Percentiles rank a stretch among this genome's conserved stretches.
phyloP scores from a whole-genome alignment of 257 asterid species.

The Solanum megistacrolobum region DNA sequence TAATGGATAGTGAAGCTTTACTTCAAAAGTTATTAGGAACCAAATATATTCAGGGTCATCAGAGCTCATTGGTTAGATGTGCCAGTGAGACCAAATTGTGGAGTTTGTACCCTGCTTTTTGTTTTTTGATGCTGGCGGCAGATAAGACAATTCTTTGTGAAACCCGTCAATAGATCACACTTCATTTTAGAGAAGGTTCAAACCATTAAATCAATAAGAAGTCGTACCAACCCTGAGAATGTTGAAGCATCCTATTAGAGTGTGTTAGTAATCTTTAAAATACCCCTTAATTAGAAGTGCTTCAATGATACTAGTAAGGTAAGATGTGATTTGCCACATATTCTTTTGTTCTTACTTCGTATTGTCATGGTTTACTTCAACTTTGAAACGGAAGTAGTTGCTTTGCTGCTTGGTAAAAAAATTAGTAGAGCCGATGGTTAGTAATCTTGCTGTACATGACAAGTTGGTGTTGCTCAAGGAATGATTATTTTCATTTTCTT shows the following conservation, averaged over 20 bases:
- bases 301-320: not conserved
- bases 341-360: not conserved
- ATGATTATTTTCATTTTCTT: not conserved
- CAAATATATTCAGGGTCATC: not conserved
- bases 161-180: not conserved
- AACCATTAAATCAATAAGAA: not conserved
- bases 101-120: not conserved
- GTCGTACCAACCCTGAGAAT: not conserved
- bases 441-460: not conserved
- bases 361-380: not conserved
- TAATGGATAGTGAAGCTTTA: not conserved
- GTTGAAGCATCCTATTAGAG: not conserved
- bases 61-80: not conserved
- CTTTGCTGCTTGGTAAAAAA: not conserved
- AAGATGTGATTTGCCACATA: not conserved
- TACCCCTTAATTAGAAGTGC: not conserved
- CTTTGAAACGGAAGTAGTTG: not conserved
- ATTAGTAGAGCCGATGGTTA: not conserved
- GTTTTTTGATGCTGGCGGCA: not conserved
- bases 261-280: not conserved
- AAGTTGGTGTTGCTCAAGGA: not conserved
- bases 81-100: not conserved
- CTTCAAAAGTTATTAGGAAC: not conserved
- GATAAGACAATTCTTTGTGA: not conserved
- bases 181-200: not conserved